Evolutionary conservation across 176 grass and related monocot genomes (phyloP).

Genomic region (Cenchrus americanus): DNA sequence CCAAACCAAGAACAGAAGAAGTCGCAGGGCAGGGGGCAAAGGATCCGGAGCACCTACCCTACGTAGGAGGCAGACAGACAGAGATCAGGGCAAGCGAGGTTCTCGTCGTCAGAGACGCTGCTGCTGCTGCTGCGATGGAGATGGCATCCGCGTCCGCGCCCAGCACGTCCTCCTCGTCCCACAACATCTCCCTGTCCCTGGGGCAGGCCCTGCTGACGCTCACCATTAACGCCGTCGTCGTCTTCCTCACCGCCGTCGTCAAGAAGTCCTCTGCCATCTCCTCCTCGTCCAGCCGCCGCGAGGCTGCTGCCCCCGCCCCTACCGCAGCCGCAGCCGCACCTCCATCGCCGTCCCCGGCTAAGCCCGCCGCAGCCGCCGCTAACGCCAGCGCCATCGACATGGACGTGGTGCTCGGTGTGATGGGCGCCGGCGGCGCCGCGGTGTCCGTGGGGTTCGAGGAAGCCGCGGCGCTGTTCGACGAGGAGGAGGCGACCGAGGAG

Average conservation of each 20-base stretch:
- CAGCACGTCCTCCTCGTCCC: conserved; percentile 25
- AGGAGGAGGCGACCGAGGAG: conserved; percentile 69
- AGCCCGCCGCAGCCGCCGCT: not conserved
- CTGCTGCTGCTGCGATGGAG: conserved; percentile 9
- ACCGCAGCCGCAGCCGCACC: not conserved
- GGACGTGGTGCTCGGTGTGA: conserved; percentile 48
- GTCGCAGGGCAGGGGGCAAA: not conserved
- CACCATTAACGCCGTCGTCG: conserved; percentile 43
- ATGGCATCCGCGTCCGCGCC: not conserved
- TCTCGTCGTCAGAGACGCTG: not conserved
- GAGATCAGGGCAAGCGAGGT: not conserved
- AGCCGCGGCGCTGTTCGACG: conserved; percentile 64
- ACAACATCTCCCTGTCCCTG: conserved; percentile 41
- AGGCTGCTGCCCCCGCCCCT: not conserved
- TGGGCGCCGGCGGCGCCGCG: conserved; percentile 26
- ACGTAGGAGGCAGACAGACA: not conserved
- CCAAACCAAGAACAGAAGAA: not conserved
- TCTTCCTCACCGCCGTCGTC: conserved; percentile 36
- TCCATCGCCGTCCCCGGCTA: not conserved
- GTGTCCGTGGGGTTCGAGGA: conserved; percentile 58
- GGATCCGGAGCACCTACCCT: not conserved
- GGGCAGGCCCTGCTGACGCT: conserved; percentile 43
- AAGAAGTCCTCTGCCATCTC: conserved; percentile 31
- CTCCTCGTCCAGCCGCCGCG: not conserved
- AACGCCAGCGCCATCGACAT: conserved; percentile 28